Evolutionary conservation across 2,329 filamentous ascomycete species (phyloP), one percentile per base, ranked within the genome.

Genomic region (Alternaria sp.): DNA sequence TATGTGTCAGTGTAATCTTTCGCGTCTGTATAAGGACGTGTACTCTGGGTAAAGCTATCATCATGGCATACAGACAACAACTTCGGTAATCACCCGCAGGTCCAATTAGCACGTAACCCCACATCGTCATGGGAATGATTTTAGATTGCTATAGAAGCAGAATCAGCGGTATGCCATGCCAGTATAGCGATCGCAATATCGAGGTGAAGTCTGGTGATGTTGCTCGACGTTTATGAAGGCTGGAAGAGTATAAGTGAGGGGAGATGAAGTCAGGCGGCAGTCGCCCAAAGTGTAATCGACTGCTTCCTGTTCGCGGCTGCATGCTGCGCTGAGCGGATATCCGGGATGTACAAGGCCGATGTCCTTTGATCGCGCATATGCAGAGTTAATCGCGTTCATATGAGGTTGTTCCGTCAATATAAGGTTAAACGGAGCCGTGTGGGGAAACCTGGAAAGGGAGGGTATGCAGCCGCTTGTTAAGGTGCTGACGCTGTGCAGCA

Each of bases 381-480:
- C 50, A 61, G 28, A 21, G 44, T 20, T 20, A 18, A 54, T 20
- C 45, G 47, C 23, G 18, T 61, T 55, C 49, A 63, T 51, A n/a
- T 60, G 25, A 18, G 11, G 18, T 20, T 51, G 28, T 50, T 54
- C 43, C 44, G 28, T 58, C 55, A 59, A 66, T 66, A 58, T 61
- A 50, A 30, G 55, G 46, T 49, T 59, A 58, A 64, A 58, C 46
- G 28, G 44, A 43, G 28, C 3, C 7, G 23, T 61, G 44, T 55
- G 45, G 51, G 45, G 55, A 49, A 58, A 28, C 51, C 25, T 58
- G 49, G 53, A 44, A 53, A 28, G 18, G 44, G 26, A 37, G 12
- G 49, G 23, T 43, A 41, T 64, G 64, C 55, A 66, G 55, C 55
- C 26, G 49, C 45, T 26, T 23, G 50, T 61, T 55, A 47, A 57